Conservation (phyloP, 768 basidiomycete species). For the Rhodosporidiobolus sp. region DNA sequence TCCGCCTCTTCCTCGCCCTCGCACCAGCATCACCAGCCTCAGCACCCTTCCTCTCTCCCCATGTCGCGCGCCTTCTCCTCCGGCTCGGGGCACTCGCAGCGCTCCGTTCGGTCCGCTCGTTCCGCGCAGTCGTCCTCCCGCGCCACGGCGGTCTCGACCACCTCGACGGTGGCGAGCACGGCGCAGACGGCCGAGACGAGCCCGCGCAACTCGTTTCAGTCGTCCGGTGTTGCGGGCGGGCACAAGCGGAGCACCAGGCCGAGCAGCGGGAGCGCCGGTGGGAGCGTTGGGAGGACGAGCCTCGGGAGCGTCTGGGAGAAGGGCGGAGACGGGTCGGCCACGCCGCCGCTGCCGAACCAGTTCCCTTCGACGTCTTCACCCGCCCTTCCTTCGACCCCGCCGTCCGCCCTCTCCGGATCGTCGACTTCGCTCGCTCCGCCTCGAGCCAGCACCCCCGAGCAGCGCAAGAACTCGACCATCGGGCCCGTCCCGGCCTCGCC, state of each 20-base stretch:
- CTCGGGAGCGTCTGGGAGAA: slow-evolving; percentile 1
- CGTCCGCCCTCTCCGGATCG: neutral
- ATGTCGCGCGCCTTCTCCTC: slow-evolving; percentile 28
- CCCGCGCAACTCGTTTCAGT: slow-evolving; percentile 16
- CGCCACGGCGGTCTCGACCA: neutral
- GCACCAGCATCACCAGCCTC: neutral
- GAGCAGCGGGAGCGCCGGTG: neutral
- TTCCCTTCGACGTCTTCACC: neutral
- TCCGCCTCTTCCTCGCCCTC: no score
- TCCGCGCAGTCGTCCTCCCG: neutral
- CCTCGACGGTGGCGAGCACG: neutral
- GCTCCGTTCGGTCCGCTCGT: neutral
- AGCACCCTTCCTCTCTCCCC: neutral
- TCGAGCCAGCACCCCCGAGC: neutral
- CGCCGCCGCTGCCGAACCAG: slow-evolving; percentile 1
- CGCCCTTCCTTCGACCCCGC: neutral
- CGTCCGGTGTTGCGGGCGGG: neutral
- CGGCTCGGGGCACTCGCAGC: slow-evolving; percentile 21
- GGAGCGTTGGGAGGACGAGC: neutral
- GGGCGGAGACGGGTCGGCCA: neutral
- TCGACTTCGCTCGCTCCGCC: neutral
- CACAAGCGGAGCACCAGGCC: slow-evolving; percentile 4
- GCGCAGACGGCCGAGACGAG: slow-evolving; percentile 32
- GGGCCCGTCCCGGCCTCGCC: neutral
- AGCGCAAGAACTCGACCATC: neutral